Percentiles rank a stretch among this genome's conserved stretches.
phyloP scores from a whole-genome alignment of 139 green algal species.

The Chlamydomonas asymmetrica region DNA sequence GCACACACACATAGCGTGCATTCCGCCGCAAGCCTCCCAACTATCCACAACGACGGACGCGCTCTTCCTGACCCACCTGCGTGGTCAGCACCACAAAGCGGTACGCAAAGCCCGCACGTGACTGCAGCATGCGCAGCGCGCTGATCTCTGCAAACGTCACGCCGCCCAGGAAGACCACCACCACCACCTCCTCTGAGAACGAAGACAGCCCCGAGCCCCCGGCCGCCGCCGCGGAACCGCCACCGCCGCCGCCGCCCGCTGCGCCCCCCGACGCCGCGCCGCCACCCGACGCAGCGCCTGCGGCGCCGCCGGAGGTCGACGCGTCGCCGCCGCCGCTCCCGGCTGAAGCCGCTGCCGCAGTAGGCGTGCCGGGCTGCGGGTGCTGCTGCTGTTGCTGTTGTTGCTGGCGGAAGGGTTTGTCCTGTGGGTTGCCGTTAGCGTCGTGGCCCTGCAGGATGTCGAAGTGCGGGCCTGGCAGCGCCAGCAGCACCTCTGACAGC shows the following conservation, averaged over 20 bases:
- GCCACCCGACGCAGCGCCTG: not conserved
- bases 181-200: conserved; percentile 58
- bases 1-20: too few species aligned
- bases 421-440: conserved; percentile 35
- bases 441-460: conserved; percentile 67
- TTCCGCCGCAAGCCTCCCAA: too few species aligned
- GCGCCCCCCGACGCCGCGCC: not conserved
- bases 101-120: conserved; percentile 43
- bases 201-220: not conserved
- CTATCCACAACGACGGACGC: too few species aligned
- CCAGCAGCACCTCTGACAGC: conserved; percentile 53
- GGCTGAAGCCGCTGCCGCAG: too few species aligned
- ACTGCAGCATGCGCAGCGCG: conserved; percentile 75
- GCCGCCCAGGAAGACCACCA: conserved; percentile 88
- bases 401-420: not conserved
- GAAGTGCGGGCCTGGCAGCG: conserved; percentile 78
- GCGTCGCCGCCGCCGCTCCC: too few species aligned
- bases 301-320: not conserved
- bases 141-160: conserved; percentile 89
- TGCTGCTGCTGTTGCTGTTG: conserved; percentile 25
- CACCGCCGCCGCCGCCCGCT: not conserved
- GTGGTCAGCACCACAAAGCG: conserved; percentile 85
- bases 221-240: not conserved
- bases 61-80: conserved; percentile 26
- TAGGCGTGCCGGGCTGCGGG: too few species aligned